Evolutionary conservation across 2,329 filamentous ascomycete genomes (phyloP), one percentile per base, ranked within the genome.

Genomic region (Beauveria scarabaeidicola): DNA sequence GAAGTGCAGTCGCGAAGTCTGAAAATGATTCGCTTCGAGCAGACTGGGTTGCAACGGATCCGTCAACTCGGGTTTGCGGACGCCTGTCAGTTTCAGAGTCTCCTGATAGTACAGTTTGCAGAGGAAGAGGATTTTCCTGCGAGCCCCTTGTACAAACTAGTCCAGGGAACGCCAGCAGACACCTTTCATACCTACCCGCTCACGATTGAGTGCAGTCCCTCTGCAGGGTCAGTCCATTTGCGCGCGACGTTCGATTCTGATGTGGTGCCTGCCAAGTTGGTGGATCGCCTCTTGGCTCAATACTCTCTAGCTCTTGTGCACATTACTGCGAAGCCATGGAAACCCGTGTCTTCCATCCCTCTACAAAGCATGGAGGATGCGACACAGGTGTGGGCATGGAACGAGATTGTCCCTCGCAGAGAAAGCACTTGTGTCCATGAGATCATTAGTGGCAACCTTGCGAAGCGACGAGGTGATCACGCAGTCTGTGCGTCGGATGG

Each of bases 11-110:
- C 47, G 5, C 43, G 25, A 10, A 40, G 59, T 29, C 3, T 60
- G 7, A 15, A 29, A 19, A 50, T 63, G 21, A 53, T 57, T 44
- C 59, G 46, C 5, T 66, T 62, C 65, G 81, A 88, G 66, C 83
- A 88, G 65, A 74, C 80, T 43, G 81, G 81, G 11, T 69, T 84
- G 41, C 81, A 83, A 32, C 64, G 81, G 61, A 83, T 84, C 58
- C 79, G 81, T 10, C 74, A 77, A 19, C 68, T 84, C 10, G 81
- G 78, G 63, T 75, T 77, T 4, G 72, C 77, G n/a, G 72, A 79
- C 61, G 80, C 81, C 3, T 82, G 79, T 64, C 76, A 79, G 58
- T 75, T 81, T 53, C 76, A 77, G 13, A 81, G 57, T 65, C 9
- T 54, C 21, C 9, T 54, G 52, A 54, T 54, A 2, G 3, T 54